phyloP scores from a whole-genome alignment of 805 yeast species.

The Cephaloascus albidus region DNA sequence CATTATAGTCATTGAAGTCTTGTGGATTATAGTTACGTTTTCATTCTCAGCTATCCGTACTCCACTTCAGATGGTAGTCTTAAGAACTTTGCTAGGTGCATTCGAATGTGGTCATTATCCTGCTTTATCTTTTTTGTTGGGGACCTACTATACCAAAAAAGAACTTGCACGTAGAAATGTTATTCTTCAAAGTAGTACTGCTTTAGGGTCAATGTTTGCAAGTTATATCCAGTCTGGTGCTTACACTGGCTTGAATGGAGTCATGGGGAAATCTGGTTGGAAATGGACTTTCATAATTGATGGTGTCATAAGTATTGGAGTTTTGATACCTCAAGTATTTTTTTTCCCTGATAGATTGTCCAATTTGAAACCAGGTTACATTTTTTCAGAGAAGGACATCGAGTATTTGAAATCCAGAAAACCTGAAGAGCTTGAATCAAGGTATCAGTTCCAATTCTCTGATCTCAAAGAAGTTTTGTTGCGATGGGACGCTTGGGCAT shows the following conservation, averaged over 20 bases:
- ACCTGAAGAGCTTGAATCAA: slow-evolving; percentile 4
- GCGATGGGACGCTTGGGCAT: slow-evolving; percentile 10
- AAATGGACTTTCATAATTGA: slow-evolving; percentile 4
- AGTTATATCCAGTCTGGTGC: slow-evolving; percentile 4
- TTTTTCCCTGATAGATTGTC: slow-evolving; percentile 17
- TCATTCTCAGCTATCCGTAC: slow-evolving; percentile 2
- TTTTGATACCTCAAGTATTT: slow-evolving; percentile 7
- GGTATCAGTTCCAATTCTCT: neutral
- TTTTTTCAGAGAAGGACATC: slow-evolving; percentile 7
- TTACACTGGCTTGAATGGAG: slow-evolving; percentile 2
- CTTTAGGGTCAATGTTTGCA: neutral
- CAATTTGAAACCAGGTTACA: slow-evolving; percentile 16
- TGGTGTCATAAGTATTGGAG: slow-evolving; percentile 5
- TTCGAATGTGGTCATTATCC: slow-evolving; percentile 3
- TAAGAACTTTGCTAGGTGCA: slow-evolving; percentile 1
- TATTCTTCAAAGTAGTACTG: slow-evolving; percentile 1
- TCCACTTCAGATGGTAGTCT: slow-evolving; percentile 3
- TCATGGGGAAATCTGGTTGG: slow-evolving; percentile 3
- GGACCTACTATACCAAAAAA: slow-evolving; percentile 1
- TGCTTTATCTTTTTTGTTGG: slow-evolving; percentile 1
- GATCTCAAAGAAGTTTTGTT: neutral
- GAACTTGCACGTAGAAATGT: slow-evolving; percentile 1
- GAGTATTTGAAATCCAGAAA: slow-evolving; percentile 5
- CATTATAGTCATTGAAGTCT: slow-evolving; percentile 2
- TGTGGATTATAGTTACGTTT: slow-evolving; percentile 3